Evolutionary conservation across 139 green algal species (phyloP).

Genomic region (Closterium sp.): DNA sequence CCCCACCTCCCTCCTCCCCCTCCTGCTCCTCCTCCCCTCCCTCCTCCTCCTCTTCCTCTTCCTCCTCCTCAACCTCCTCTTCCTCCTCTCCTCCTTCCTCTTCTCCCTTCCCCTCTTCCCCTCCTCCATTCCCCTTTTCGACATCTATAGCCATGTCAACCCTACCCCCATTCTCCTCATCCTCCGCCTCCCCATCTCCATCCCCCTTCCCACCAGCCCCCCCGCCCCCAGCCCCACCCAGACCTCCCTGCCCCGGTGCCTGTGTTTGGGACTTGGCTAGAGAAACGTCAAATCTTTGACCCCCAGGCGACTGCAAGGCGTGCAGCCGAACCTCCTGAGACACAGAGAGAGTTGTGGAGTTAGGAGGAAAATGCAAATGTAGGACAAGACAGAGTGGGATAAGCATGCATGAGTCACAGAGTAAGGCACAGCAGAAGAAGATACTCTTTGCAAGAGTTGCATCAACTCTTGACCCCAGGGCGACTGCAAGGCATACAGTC

Average conservation of each 20-base stretch:
- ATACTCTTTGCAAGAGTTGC: too few species aligned
- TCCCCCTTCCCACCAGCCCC: background rate
- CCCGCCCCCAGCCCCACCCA: background rate
- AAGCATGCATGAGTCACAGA: too few species aligned
- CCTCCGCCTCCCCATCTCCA: background rate
- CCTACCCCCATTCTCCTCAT: background rate
- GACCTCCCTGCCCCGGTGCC: background rate
- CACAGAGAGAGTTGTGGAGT: background rate
- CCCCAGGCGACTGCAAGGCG: background rate
- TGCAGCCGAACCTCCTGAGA: too few species aligned
- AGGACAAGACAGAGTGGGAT: too few species aligned
- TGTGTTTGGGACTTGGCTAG: background rate
- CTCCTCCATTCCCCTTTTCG: background rate
- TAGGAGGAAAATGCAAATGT: background rate
- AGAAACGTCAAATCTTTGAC: background rate
- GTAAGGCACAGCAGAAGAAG: too few species aligned
- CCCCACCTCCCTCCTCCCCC: too few species aligned
- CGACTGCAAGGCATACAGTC: too few species aligned
- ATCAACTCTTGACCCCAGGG: too few species aligned
- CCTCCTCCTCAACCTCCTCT: background rate
- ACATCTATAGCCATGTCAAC: background rate
- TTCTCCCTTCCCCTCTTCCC: background rate
- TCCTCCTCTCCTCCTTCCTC: background rate
- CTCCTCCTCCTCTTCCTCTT: too few species aligned
- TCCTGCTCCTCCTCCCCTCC: too few species aligned